A percentile compares a stretch with the other conserved stretches of the same genome.
These are phyloP conservation scores for Penicillium hordei DNA, from an alignment of 2,329 filamentous ascomycete genomes.

Conservation along the genomic window DNA sequence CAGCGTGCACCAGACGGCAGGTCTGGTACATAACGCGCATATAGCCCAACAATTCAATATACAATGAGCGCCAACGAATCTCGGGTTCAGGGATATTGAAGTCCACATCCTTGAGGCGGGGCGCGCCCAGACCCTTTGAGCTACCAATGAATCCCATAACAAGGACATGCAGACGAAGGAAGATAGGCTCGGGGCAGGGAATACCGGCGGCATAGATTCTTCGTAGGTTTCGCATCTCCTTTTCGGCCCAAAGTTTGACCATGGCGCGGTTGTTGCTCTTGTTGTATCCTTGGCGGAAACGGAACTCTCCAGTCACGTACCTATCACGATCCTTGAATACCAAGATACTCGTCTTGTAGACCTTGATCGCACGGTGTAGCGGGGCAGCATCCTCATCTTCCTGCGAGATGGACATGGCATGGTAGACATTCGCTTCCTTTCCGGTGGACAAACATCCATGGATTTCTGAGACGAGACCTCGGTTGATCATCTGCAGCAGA, in stretches of 20 bases:
- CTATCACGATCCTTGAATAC: slow-evolving; percentile 97
- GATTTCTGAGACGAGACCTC: slow-evolving; percentile 82
- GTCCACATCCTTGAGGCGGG: slow-evolving; percentile 81
- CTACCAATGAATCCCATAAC: slow-evolving; percentile 94
- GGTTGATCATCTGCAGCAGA: slow-evolving; percentile 91
- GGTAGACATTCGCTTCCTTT: slow-evolving; percentile 98
- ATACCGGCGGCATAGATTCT: slow-evolving; percentile 82
- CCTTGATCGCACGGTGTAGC: slow-evolving; percentile 86
- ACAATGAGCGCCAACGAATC: slow-evolving; percentile 72
- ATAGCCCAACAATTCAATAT: slow-evolving; percentile 78
- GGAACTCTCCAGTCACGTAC: slow-evolving; percentile 91
- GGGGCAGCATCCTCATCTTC: slow-evolving; percentile 53
- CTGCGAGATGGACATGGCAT: slow-evolving; percentile 66
- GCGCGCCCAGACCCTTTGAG: slow-evolving; percentile 81
- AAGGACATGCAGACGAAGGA: slow-evolving; percentile 88
- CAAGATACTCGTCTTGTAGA: slow-evolving; percentile 97
- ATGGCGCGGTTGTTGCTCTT: slow-evolving; percentile 94
- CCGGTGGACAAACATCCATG: slow-evolving; percentile 95
- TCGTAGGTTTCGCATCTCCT: slow-evolving; percentile 92
- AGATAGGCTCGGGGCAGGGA: slow-evolving; percentile 83
- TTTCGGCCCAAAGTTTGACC: slow-evolving; percentile 98
- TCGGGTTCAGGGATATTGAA: slow-evolving; percentile 68
- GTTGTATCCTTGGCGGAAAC: slow-evolving; percentile 87
- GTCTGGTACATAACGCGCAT: slow-evolving; percentile 94
- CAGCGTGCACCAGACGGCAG: slow-evolving; percentile 89